A percentile compares a stretch with the other conserved stretches of the same genome.
phyloP scores from a whole-genome alignment of 345 rosid genomes.

The Zanthoxylum bungeanum region DNA sequence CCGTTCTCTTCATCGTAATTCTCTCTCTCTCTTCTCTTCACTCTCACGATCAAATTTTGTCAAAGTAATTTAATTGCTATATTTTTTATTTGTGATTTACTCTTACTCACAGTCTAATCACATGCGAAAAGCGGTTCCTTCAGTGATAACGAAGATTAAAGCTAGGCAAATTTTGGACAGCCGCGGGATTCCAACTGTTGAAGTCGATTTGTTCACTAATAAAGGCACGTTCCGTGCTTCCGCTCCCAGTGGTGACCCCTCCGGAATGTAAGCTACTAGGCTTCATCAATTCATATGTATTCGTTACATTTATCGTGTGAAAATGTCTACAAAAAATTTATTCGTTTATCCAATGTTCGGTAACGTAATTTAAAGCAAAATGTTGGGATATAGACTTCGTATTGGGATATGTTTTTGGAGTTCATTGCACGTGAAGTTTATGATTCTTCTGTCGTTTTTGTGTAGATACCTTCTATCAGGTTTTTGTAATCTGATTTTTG shows the following conservation, averaged over 20 bases:
- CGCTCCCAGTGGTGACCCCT: constrained; percentile 68
- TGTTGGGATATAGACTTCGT: constrained; percentile 7
- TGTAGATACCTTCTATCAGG: no score
- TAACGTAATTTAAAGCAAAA: background rate
- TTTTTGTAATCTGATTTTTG: no score
- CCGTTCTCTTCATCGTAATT: constrained; percentile 87
- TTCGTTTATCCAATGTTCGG: no score
- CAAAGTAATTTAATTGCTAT: background rate
- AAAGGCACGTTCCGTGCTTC: constrained; percentile 93
- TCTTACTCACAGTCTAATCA: constrained; percentile 69
- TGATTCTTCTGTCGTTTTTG: no score
- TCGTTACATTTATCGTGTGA: background rate
- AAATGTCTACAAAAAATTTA: no score
- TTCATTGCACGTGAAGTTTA: no score
- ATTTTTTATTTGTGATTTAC: background rate
- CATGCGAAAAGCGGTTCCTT: constrained; percentile 79
- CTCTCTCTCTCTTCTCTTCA: background rate
- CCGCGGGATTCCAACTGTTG: constrained; percentile 92
- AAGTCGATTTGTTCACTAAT: constrained; percentile 82
- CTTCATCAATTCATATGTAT: background rate
- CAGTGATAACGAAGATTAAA: constrained; percentile 79
- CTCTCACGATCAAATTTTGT: background rate
- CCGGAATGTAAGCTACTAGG: constrained; percentile 76
- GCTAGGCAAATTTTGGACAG: constrained; percentile 96
- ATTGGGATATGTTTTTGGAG: no score